phyloP scores from a whole-genome alignment of 1,284 basidiomycete species.

The Sporisorium iseilematis-ciliati region DNA sequence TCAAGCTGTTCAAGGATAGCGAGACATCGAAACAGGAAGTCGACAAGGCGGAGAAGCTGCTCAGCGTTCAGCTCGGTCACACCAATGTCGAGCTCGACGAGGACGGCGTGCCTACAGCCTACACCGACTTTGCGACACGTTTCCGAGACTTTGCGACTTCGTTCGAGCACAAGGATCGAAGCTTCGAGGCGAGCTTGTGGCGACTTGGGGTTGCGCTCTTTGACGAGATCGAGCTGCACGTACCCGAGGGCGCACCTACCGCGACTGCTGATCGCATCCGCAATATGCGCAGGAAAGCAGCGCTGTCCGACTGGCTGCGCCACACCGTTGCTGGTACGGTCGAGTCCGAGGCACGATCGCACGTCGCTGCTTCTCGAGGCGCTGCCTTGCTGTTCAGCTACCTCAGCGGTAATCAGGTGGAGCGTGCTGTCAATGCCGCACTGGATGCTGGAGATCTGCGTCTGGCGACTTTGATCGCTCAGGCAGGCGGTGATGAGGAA shows the following conservation, averaged over 20 bases:
- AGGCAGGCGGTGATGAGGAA: constrained; percentile 83
- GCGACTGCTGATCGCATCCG: constrained; percentile 77
- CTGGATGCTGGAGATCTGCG: constrained; percentile 83
- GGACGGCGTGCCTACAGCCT: constrained; percentile 73
- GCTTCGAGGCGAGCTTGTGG: constrained; percentile 78
- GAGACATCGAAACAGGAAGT: constrained; percentile 37
- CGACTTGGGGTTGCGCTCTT: constrained; percentile 90
- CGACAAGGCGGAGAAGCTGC: constrained; percentile 74
- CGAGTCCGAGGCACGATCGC: constrained; percentile 73
- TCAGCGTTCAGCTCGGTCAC: constrained; percentile 82
- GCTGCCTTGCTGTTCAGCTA: constrained; percentile 76
- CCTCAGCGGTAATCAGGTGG: constrained; percentile 88
- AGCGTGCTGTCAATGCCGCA: constrained; percentile 83
- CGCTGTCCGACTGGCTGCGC: constrained; percentile 87
- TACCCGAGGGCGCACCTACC: constrained; percentile 75
- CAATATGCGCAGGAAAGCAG: constrained; percentile 81
- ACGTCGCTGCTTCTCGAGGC: constrained; percentile 59
- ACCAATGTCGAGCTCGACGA: constrained; percentile 76
- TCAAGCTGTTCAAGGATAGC: constrained; percentile 54
- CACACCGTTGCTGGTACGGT: constrained; percentile 80
- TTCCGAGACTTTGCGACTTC: constrained; percentile 83
- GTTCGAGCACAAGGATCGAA: constrained; percentile 80
- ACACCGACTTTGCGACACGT: constrained; percentile 74
- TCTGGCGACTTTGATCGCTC: constrained; percentile 90
- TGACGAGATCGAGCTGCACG: constrained; percentile 79